Conservation (phyloP, 495 filamentous ascomycete genomes). For the Talaromyces trachyspermus region DNA sequence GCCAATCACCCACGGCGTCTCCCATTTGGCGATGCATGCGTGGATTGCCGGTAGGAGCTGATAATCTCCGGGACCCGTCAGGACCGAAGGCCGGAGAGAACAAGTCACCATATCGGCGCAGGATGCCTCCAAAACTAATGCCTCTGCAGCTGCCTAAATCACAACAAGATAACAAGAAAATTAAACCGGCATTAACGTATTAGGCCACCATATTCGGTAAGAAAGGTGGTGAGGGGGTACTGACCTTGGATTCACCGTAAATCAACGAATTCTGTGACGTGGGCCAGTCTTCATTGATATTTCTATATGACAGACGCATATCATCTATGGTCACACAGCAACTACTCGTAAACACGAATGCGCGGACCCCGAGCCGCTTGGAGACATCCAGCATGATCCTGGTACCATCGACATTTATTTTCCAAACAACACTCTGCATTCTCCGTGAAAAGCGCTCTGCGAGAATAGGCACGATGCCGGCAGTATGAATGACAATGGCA, state of each 20-base stretch:
- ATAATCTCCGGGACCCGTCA: conserved; percentile 51
- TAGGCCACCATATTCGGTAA: neutral
- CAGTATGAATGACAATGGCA: conserved; percentile 39
- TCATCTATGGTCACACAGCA: conserved; percentile 52
- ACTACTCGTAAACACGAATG: conserved; percentile 52
- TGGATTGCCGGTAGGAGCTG: conserved; percentile 47
- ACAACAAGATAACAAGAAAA: neutral
- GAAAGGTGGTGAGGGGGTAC: neutral
- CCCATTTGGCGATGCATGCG: conserved; percentile 44
- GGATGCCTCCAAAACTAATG: conserved; percentile 45
- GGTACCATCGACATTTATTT: conserved; percentile 53
- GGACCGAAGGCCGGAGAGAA: conserved; percentile 48
- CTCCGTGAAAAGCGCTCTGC: conserved; percentile 33
- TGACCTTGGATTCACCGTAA: conserved; percentile 55
- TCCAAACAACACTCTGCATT: conserved; percentile 29
- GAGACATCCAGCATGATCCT: conserved; percentile 48
- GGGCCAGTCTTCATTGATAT: conserved; percentile 49
- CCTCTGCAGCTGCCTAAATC: conserved; percentile 44
- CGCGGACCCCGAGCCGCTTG: conserved; percentile 36
- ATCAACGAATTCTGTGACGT: conserved; percentile 39
- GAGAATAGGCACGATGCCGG: conserved; percentile 36
- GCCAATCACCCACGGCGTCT: conserved; percentile 53
- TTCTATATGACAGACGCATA: conserved; percentile 39
- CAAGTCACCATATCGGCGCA: conserved; percentile 41
- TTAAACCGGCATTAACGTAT: neutral